Percentiles rank a stretch among this genome's conserved stretches.
Evolutionary conservation across 345 rosid genomes (phyloP).

Genomic region (Aurinia saxatilis): DNA sequence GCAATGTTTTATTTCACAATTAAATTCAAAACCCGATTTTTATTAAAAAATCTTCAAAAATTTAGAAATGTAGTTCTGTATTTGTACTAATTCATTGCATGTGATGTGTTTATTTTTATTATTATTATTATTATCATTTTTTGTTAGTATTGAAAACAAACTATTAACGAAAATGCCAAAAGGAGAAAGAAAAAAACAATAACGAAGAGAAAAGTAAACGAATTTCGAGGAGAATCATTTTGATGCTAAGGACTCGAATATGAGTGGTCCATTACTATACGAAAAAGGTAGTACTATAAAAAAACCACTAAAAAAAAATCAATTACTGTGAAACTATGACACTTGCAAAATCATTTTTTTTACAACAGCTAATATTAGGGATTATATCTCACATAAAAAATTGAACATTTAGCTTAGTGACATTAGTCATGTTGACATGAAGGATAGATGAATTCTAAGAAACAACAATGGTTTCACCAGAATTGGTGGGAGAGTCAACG

Average conservation of each 20-base stretch:
- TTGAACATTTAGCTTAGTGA: too few species aligned
- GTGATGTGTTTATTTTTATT: not conserved
- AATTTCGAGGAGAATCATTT: constrained; percentile 16
- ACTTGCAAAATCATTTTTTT: not conserved
- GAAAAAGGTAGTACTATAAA: not conserved
- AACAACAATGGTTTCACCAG: too few species aligned
- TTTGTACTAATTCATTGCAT: not conserved
- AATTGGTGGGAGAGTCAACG: too few species aligned
- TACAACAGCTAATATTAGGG: too few species aligned
- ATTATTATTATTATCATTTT: not conserved
- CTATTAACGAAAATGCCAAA: constrained; percentile 5
- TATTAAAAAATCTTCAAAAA: too few species aligned
- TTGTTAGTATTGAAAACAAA: too few species aligned
- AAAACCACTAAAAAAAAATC: not conserved
- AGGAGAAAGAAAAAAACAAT: not conserved
- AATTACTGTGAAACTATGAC: not conserved
- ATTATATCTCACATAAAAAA: too few species aligned
- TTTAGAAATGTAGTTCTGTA: too few species aligned
- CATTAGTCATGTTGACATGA: too few species aligned
- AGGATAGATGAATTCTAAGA: too few species aligned
- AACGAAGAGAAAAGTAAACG: constrained; percentile 7
- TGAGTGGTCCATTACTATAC: constrained; percentile 15
- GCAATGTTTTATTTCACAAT: too few species aligned
- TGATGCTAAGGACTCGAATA: constrained; percentile 18
- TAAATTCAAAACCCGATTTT: too few species aligned